Conservation (phyloP, 2,329 filamentous ascomycete genomes). For the Dendrostoma leiphaemia region DNA sequence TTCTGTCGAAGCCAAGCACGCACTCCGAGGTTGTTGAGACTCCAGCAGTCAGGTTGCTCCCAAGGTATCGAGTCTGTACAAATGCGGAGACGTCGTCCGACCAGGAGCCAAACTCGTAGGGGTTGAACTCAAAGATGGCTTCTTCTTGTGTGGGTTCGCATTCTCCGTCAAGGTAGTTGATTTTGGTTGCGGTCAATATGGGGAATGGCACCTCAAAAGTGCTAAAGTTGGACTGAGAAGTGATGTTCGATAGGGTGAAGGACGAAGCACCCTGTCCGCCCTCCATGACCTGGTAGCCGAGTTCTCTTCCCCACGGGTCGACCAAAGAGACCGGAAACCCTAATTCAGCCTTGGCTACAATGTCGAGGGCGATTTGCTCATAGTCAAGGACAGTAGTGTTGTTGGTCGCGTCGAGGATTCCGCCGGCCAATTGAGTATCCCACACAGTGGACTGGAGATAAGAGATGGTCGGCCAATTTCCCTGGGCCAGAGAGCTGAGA, state of each 20-base stretch:
- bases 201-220: constrained; percentile 19
- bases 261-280: constrained; percentile 7
- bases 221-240: constrained; percentile 12
- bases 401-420: constrained; percentile 9
- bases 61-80: constrained; percentile 39
- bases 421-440: constrained; percentile 7
- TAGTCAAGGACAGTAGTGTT: neutral
- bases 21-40: constrained; percentile 31
- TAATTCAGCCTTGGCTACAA: constrained; percentile 2
- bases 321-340: constrained; percentile 15
- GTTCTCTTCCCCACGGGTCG: constrained; percentile 15
- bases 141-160: constrained; percentile 24
- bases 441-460: constrained; percentile 10
- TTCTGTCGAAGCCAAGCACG: constrained; percentile 43
- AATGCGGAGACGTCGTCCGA: constrained; percentile 36
- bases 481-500: constrained; percentile 20
- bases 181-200: constrained; percentile 21
- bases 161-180: constrained; percentile 15
- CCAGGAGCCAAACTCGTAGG: constrained; percentile 45
- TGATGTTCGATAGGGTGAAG: constrained; percentile 8
- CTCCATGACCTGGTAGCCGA: constrained; percentile 13
- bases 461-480: constrained; percentile 21
- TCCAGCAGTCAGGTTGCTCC: constrained; percentile 33
- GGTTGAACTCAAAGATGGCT: constrained; percentile 41
- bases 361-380: constrained; percentile 9